A percentile compares a stretch with the other conserved stretches of the same genome.
Evolutionary conservation across 2,329 filamentous ascomycete genomes (phyloP).

Genomic region (Penicillium sclerotigenum): DNA sequence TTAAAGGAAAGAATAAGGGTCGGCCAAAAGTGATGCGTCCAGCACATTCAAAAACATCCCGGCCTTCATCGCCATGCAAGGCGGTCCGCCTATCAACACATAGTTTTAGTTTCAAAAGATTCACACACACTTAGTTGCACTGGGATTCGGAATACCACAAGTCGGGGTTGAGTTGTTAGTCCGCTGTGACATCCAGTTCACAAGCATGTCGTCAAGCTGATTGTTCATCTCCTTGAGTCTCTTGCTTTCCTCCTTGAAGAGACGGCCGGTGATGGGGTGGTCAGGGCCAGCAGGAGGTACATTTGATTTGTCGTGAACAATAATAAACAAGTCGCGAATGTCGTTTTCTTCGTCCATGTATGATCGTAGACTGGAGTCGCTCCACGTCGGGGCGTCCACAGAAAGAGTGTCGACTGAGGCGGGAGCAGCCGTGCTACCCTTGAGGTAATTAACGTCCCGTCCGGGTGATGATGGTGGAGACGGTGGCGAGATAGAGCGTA

Average conservation of each 20-base stretch:
- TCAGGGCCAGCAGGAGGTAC: constrained; percentile 75
- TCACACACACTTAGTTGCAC: constrained; percentile 18
- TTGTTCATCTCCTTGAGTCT: constrained; percentile 83
- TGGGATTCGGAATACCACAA: constrained; percentile 21
- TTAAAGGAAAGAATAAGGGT: constrained; percentile 14
- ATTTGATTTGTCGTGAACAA: constrained; percentile 89
- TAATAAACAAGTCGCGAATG: constrained; percentile 81
- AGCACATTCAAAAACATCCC: constrained; percentile 17
- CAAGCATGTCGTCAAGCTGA: constrained; percentile 83
- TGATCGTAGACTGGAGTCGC: constrained; percentile 75
- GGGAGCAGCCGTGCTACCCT: constrained; percentile 43
- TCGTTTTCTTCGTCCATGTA: constrained; percentile 90
- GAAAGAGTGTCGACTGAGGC: constrained; percentile 56
- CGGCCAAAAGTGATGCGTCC: constrained; percentile 19
- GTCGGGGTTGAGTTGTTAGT: constrained; percentile 6
- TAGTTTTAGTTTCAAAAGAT: constrained; percentile 10
- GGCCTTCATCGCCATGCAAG: constrained; percentile 4
- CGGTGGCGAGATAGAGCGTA: constrained; percentile 55
- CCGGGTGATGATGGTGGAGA: constrained; percentile 59
- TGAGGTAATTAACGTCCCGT: constrained; percentile 27
- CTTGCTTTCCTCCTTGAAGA: constrained; percentile 85
- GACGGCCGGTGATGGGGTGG: constrained; percentile 73
- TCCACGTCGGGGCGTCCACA: constrained; percentile 67
- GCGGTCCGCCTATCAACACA: constrained; percentile 13
- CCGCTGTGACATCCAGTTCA: constrained; percentile 66